Evolutionary conservation across 2,329 filamentous ascomycete species (phyloP).

Genomic region (Diaporthe ampelina): DNA sequence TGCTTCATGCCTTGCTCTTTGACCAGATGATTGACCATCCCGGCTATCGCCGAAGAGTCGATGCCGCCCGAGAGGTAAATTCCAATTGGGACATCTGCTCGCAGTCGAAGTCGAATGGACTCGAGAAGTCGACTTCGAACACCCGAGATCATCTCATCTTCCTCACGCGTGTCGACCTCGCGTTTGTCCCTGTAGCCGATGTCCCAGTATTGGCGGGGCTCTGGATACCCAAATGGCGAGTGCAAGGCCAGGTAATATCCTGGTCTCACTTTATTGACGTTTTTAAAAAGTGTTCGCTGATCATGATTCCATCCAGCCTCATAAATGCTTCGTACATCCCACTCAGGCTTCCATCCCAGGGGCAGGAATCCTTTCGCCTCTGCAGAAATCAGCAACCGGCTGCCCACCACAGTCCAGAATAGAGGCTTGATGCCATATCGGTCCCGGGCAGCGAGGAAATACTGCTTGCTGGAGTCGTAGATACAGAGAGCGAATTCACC

Average conservation of each 20-base stretch:
- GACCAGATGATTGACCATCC: conserved; percentile 67
- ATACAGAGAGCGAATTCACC: conserved; percentile 69
- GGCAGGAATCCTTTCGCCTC: conserved; percentile 68
- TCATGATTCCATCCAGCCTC: conserved; percentile 60
- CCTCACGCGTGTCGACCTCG: conserved; percentile 56
- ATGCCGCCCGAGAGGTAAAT: conserved; percentile 71
- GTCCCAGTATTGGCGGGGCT: conserved; percentile 65
- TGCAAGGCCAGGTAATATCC: conserved; percentile 59
- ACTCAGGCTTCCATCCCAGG: conserved; percentile 65
- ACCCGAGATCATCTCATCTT: conserved; percentile 64
- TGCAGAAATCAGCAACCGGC: conserved; percentile 61
- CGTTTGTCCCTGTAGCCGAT: conserved; percentile 64
- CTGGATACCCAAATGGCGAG: conserved; percentile 50
- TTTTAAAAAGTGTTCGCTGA: conserved; percentile 63
- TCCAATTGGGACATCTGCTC: conserved; percentile 70
- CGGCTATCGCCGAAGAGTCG: conserved; percentile 69
- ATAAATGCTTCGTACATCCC: conserved; percentile 63
- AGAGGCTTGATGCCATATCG: conserved; percentile 71
- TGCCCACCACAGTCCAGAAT: conserved; percentile 60
- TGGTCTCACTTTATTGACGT: conserved; percentile 59
- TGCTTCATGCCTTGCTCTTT: conserved; percentile 59
- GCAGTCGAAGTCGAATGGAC: conserved; percentile 64
- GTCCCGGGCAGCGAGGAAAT: conserved; percentile 64
- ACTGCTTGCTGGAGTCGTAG: conserved; percentile 59
- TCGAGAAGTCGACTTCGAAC: conserved; percentile 65